These are phyloP conservation scores for Silene conica DNA, from an alignment of 148 eudicot species.

Conservation along the genomic window DNA sequence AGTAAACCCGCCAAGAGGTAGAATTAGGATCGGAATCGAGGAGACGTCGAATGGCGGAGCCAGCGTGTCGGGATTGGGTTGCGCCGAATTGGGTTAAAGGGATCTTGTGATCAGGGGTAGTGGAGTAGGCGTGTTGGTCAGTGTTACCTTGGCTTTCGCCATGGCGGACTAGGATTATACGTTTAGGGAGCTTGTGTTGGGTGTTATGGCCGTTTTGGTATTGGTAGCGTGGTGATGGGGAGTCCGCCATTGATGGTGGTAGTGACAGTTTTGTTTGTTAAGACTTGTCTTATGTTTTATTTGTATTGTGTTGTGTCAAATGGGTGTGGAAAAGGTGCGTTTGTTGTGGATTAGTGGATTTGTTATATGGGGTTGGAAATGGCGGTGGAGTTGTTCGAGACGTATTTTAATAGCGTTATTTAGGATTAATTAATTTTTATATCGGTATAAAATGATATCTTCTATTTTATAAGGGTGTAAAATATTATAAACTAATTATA, in stretches of 20 bases:
- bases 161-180: conserved; percentile 77
- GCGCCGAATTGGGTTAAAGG: conserved; percentile 52
- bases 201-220: conserved; percentile 4
- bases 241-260: neutral
- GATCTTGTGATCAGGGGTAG: conserved; percentile 64
- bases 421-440: too few relatives aligned
- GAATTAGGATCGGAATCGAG: conserved; percentile 25
- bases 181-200: conserved; percentile 48
- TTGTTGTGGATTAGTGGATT: neutral
- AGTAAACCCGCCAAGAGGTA: conserved; percentile 53
- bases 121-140: conserved; percentile 47
- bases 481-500: too few relatives aligned
- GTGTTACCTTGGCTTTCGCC: conserved; percentile 79
- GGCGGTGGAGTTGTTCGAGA: neutral
- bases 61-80: conserved; percentile 46
- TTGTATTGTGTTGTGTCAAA: too few relatives aligned
- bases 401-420: too few relatives aligned
- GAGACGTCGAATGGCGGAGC: conserved; percentile 39
- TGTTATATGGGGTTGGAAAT: neutral
- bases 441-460: too few relatives aligned
- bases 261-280: neutral
- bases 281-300: too few relatives aligned
- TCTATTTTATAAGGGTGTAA: too few relatives aligned
- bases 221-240: neutral
- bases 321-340: too few relatives aligned